Conservation (phyloP, 2,329 filamentous ascomycete species). For the Ambrosiella cleistominuta region DNA sequence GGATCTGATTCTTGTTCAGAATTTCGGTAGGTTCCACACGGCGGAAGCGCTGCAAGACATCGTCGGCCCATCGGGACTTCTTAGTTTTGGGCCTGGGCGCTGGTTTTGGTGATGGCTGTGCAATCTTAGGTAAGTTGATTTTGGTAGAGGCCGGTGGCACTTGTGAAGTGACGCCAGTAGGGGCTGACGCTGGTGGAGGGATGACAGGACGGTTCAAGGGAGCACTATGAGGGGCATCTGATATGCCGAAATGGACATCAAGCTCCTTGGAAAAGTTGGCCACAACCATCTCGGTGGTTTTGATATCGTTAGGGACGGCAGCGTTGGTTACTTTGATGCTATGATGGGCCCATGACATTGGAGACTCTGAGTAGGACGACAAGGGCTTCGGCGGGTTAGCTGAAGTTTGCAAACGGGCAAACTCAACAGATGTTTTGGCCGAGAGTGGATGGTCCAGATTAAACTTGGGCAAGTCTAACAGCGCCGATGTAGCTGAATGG, state of each 20-base stretch:
- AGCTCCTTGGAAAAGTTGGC: slow-evolving; percentile 3
- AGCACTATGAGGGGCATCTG: slow-evolving; percentile 7
- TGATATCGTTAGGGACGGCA: background rate
- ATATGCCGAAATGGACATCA: background rate
- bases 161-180: background rate
- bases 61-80: slow-evolving; percentile 32
- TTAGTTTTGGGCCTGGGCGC: slow-evolving; percentile 1
- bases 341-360: background rate
- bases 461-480: background rate
- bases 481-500: background rate
- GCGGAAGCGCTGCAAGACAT: slow-evolving; percentile 37
- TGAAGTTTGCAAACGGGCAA: background rate
- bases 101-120: background rate
- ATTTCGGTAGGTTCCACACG: slow-evolving; percentile 42
- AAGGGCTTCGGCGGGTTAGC: background rate
- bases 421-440: slow-evolving; percentile 13
- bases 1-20: slow-evolving; percentile 34
- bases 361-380: background rate
- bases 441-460: slow-evolving; percentile 5
- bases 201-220: slow-evolving; percentile 6
- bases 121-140: background rate
- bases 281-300: slow-evolving; percentile 1
- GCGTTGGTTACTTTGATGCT: background rate
- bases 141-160: background rate
- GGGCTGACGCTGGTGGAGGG: background rate